phyloP scores from a whole-genome alignment of 2,329 filamentous ascomycete species.

The Fusarium sp. region DNA sequence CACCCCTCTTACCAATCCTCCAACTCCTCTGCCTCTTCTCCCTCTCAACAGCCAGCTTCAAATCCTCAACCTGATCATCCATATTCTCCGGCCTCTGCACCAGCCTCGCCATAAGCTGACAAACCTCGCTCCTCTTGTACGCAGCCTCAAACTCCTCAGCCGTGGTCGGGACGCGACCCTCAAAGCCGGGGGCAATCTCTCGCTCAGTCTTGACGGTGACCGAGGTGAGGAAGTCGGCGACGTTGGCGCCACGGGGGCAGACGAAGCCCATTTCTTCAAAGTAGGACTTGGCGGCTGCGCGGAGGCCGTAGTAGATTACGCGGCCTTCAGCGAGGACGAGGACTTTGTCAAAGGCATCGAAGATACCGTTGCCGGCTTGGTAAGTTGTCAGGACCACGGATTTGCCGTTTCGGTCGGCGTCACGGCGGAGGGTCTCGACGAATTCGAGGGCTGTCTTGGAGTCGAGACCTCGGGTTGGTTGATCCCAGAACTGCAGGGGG shows the following conservation, averaged over 20 bases:
- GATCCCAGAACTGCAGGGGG: constrained; percentile 76
- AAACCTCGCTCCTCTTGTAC: constrained; percentile 43
- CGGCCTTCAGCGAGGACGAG: constrained; percentile 75
- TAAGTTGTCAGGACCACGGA: constrained; percentile 77
- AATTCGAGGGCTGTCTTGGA: constrained; percentile 79
- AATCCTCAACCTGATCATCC: constrained; percentile 56
- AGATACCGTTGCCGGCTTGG: constrained; percentile 73
- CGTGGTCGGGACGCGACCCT: constrained; percentile 70
- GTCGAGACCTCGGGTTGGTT: constrained; percentile 76
- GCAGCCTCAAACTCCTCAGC: constrained; percentile 67
- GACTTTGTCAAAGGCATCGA: constrained; percentile 77
- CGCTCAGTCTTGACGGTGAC: constrained; percentile 74
- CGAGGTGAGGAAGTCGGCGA: constrained; percentile 76
- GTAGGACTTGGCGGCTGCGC: constrained; percentile 71
- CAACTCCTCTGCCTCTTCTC: constrained; percentile 41
- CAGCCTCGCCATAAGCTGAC: neutral
- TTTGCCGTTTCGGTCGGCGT: constrained; percentile 73
- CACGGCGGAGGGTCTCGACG: constrained; percentile 67
- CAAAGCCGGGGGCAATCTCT: constrained; percentile 67
- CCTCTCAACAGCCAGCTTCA: constrained; percentile 42
- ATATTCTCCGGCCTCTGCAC: constrained; percentile 26
- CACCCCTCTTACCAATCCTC: constrained; percentile 30
- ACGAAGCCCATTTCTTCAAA: constrained; percentile 75
- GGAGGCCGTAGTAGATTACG: constrained; percentile 74
- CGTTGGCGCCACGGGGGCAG: constrained; percentile 63